Conservation (phyloP, 1,139 yeast species). For the Debaryomyces nepalensis region DNA sequence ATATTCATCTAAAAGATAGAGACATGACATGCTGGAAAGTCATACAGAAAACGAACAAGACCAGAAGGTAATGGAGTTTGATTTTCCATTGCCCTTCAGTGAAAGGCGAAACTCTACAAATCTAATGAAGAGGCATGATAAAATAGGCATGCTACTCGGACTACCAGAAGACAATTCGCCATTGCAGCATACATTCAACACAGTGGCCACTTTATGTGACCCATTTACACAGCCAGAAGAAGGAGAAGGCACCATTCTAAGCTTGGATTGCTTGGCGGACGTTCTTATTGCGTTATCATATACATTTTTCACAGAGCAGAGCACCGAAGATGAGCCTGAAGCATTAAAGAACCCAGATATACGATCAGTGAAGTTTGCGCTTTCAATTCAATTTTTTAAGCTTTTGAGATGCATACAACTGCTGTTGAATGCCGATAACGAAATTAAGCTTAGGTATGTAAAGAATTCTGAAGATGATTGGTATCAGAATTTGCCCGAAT, state of each 20-base stretch:
- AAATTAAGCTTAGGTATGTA: conserved; percentile 45
- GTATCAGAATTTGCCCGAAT: conserved; percentile 45
- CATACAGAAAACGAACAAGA: conserved; percentile 28
- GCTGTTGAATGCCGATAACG: conserved; percentile 52
- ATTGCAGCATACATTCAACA: conserved; percentile 27
- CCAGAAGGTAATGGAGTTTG: conserved; percentile 28
- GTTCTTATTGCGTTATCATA: conserved; percentile 50
- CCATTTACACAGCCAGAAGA: conserved; percentile 74
- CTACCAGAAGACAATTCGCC: conserved; percentile 25
- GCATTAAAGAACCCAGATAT: conserved; percentile 18
- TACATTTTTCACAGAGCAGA: conserved; percentile 16
- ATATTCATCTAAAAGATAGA: conserved; percentile 2
- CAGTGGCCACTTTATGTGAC: conserved; percentile 57
- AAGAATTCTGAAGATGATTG: conserved; percentile 49
- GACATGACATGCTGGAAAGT: conserved; percentile 32
- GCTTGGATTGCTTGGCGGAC: conserved; percentile 59
- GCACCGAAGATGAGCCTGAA: conserved; percentile 16
- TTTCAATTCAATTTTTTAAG: conserved; percentile 41
- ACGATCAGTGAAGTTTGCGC: conserved; percentile 41
- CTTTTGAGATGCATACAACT: conserved; percentile 48
- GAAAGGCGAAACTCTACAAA: conserved; percentile 19
- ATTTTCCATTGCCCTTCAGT: conserved; percentile 29
- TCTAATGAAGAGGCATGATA: conserved; percentile 27
- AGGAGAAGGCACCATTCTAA: conserved; percentile 53
- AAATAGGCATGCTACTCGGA: conserved; percentile 24